These are phyloP conservation scores for Populus ilicifolia DNA, from an alignment of 345 rosid species.

Conservation along the genomic window DNA sequence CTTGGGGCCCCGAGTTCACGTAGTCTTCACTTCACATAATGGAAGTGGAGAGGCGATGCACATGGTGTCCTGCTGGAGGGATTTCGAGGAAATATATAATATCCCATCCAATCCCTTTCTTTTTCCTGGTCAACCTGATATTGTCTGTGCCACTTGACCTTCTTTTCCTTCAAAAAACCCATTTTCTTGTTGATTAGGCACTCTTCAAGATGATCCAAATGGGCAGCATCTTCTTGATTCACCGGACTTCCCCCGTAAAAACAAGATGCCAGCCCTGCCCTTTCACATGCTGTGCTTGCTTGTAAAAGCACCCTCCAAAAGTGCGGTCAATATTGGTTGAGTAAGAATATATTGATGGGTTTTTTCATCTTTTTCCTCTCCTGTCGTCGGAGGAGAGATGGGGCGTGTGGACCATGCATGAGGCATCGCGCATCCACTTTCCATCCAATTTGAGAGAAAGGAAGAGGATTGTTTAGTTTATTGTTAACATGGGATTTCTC, in stretches of 20 bases:
- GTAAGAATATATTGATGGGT: not conserved
- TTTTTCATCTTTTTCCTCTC: too few species aligned
- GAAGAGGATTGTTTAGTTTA: conserved; percentile 1
- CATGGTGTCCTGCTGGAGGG: conserved; percentile 22
- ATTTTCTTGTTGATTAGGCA: too few species aligned
- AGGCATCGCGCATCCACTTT: too few species aligned
- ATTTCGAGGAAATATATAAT: conserved; percentile 16
- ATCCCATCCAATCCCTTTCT: conserved; percentile 8
- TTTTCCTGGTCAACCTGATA: conserved; percentile 17
- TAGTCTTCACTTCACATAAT: not conserved
- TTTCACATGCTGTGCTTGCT: not conserved
- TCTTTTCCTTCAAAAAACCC: too few species aligned
- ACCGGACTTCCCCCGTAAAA: not conserved
- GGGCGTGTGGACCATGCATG: not conserved
- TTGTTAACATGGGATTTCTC: not conserved
- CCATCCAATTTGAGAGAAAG: not conserved
- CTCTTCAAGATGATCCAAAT: too few species aligned
- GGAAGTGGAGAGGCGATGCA: conserved; percentile 2
- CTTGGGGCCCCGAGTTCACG: not conserved
- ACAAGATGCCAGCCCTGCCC: not conserved
- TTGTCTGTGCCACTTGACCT: conserved; percentile 10
- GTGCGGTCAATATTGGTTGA: not conserved
- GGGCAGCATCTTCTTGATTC: not conserved
- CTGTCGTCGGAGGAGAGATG: too few species aligned
- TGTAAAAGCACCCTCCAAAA: not conserved